Base-by-base conservation (phyloP, 768 basidiomycete species). In the Mycena latifolia region DNA sequence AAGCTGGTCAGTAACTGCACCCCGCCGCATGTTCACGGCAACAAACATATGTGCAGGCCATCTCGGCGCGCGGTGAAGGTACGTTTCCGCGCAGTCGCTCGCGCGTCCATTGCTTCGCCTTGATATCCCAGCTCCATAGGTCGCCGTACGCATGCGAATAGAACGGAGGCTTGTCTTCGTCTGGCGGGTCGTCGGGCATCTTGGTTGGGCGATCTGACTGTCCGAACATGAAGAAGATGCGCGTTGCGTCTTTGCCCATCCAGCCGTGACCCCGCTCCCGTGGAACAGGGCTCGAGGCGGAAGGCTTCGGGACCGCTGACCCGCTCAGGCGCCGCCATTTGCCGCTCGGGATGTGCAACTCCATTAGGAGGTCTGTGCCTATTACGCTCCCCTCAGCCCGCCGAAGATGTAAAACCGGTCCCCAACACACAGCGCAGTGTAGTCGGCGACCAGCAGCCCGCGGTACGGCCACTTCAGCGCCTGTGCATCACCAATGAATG, bases 321-420 rank as follows among this genome's bases (percentile, higher is more conserved):
- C 77, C 77, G 52, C 29, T 65, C 14, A 65, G 57, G 18, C 74
- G 55, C 35, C 65, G 65, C 80, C 81, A 82, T 27, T 67, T 70
- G 53, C 63, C 65, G 27, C 77, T 80, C 58, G 69, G 66, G 20
- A 83, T 58, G 65, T 83, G 76, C 10, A 83, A 72, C 18, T 74
- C 77, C 67, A 78, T 76, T 65, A 83, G 75, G 39, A 79, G 61
- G 65, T 82, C 80, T 51, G 75, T 75, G 17, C 80, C 81, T 47
- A 81, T 68, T 14, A 63, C 11, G 31, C 31, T 33, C 31, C 8
- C 15, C 15, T 66, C 18, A 66, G 73, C 10, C 39, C 64, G 14
- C 79, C 80, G 64, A 83, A 82, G 18, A 82, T 73, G 60, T 80
- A 80, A 5, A 83, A 55, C 45, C 77, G 78, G 25, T 74, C 76